Evolutionary conservation across 2,329 filamentous ascomycete genomes (phyloP).

Genomic region (Neonectria neomacrospora): DNA sequence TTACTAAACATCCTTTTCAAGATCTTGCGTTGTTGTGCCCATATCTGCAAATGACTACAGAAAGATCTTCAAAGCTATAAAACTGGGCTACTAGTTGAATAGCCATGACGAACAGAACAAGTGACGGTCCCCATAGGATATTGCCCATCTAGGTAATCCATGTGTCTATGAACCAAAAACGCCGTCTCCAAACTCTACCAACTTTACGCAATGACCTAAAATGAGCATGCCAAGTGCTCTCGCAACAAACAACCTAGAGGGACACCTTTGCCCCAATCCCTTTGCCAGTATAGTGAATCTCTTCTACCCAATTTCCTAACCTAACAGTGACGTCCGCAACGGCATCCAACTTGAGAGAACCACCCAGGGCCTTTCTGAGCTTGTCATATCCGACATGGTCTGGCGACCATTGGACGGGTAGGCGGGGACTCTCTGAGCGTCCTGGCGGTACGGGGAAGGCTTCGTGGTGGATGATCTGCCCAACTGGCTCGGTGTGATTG

Average conservation of each 20-base stretch:
- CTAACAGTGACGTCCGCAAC: constrained; percentile 78
- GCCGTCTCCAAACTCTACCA: constrained; percentile 8
- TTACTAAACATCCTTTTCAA: neutral
- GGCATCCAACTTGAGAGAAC: constrained; percentile 81
- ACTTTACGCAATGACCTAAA: constrained; percentile 11
- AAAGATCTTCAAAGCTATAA: neutral
- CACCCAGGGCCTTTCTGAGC: constrained; percentile 82
- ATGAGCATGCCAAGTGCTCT: constrained; percentile 15
- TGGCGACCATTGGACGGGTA: constrained; percentile 85
- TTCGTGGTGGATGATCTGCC: constrained; percentile 77
- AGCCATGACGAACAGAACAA: neutral
- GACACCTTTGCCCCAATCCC: constrained; percentile 73
- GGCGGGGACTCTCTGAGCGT: constrained; percentile 73
- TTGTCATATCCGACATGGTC: constrained; percentile 85
- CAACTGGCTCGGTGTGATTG: constrained; percentile 81
- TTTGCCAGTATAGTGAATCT: constrained; percentile 74
- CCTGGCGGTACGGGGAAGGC: constrained; percentile 84
- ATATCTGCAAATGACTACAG: neutral
- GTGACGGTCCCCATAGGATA: neutral
- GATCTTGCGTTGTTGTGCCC: too few relatives aligned
- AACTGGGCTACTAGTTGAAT: neutral
- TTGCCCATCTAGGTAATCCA: constrained; percentile 8
- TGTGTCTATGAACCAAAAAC: constrained; percentile 1
- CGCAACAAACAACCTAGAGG: constrained; percentile 35
- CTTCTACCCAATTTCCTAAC: constrained; percentile 79